Conservation (phyloP, 2,329 filamentous ascomycete genomes). For the Parasarocladium wereldwijsianum region DNA sequence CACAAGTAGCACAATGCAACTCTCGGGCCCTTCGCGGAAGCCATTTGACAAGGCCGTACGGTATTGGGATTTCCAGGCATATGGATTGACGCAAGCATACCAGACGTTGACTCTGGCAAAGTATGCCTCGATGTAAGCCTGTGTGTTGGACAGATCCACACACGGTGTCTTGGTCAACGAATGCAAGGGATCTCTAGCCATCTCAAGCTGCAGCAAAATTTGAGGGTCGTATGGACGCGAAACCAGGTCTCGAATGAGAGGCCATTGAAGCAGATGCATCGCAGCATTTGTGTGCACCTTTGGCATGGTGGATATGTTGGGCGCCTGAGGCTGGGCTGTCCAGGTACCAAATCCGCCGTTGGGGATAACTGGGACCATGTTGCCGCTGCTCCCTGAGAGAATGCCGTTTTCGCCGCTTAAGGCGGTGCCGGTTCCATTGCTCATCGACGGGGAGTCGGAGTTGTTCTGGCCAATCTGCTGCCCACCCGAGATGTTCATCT, state of each 20-base stretch:
- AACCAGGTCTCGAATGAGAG: constrained; percentile 64
- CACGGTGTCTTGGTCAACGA: constrained; percentile 48
- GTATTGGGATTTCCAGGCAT: constrained; percentile 65
- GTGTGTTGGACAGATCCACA: constrained; percentile 60
- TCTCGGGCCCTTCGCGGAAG: constrained; percentile 66
- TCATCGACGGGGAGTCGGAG: constrained; percentile 49
- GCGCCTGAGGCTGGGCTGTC: constrained; percentile 35
- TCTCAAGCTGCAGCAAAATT: constrained; percentile 67
- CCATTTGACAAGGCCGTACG: constrained; percentile 59
- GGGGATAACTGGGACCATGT: constrained; percentile 39
- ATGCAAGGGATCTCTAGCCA: constrained; percentile 62
- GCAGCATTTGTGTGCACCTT: constrained; percentile 73
- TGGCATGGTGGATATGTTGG: constrained; percentile 74
- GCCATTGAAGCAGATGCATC: constrained; percentile 66
- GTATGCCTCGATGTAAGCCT: constrained; percentile 63
- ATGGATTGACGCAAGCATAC: constrained; percentile 76
- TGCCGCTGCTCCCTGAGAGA: constrained; percentile 27
- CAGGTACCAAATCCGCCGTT: constrained; percentile 58
- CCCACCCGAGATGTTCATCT: constrained; percentile 45
- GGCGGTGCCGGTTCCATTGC: constrained; percentile 46
- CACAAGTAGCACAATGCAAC: constrained; percentile 68
- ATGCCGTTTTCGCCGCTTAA: constrained; percentile 39
- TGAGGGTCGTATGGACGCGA: constrained; percentile 67
- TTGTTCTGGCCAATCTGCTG: constrained; percentile 36
- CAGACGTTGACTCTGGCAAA: constrained; percentile 72